Evolutionary conservation across 208 protist species (phyloP).

Genomic region (Trichomonas tenax): DNA sequence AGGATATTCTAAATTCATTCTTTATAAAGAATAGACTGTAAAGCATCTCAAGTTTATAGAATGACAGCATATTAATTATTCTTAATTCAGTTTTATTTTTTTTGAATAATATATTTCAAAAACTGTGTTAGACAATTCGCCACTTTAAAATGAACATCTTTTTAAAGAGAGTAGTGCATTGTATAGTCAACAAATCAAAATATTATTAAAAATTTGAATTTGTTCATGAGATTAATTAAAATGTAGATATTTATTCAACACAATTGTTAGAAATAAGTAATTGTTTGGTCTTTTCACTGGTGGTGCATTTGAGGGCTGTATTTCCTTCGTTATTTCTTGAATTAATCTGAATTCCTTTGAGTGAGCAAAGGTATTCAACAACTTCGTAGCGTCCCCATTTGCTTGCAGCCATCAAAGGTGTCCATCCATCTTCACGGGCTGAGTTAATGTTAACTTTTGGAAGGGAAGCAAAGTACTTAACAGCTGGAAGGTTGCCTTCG

Average conservation of each 20-base stretch:
- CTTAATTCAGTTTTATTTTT: no score
- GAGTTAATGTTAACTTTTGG: not conserved
- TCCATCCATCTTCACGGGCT: not conserved
- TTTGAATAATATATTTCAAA: no score
- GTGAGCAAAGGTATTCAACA: not conserved
- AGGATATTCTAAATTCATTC: no score
- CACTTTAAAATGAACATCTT: no score
- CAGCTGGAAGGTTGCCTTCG: not conserved
- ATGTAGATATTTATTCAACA: not conserved
- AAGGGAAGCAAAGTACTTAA: not conserved
- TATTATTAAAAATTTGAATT: no score
- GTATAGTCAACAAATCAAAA: no score
- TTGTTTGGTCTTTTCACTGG: not conserved
- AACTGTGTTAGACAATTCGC: no score
- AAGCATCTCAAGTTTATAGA: no score
- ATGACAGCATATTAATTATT: no score
- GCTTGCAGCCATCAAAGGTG: not conserved
- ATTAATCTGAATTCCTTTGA: not conserved
- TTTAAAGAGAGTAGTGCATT: no score
- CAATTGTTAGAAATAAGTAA: not conserved
- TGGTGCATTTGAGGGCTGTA: not conserved
- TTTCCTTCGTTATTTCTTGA: not conserved
- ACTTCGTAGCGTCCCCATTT: not conserved
- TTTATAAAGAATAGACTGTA: no score
- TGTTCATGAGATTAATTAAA: no score